Evolutionary conservation across 2,329 filamentous ascomycete species (phyloP).

Genomic region (Fusarium abutilonis): DNA sequence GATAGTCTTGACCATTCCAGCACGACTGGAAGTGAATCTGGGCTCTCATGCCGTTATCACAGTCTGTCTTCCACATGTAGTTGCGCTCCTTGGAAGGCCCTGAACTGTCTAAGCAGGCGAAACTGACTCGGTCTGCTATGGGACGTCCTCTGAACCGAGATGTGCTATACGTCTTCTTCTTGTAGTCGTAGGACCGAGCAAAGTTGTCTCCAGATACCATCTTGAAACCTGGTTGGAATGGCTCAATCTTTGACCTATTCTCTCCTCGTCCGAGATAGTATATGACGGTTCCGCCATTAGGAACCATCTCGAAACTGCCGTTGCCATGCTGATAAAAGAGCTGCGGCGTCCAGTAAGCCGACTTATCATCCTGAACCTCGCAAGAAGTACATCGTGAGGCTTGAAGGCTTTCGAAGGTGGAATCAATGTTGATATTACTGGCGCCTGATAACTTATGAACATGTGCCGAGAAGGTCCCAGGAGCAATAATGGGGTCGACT

Average conservation of each 20-base stretch:
- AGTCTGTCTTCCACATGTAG: slow-evolving; percentile 40
- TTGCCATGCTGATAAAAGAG: slow-evolving; percentile 38
- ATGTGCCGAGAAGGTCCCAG: slow-evolving; percentile 35
- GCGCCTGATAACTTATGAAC: slow-evolving; percentile 40
- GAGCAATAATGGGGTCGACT: slow-evolving; percentile 37
- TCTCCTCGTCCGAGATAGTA: slow-evolving; percentile 41
- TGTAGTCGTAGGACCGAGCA: slow-evolving; percentile 29
- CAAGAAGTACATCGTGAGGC: slow-evolving; percentile 39
- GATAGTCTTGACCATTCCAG: slow-evolving; percentile 40
- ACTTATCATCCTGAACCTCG: slow-evolving; percentile 40
- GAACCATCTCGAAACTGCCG: slow-evolving; percentile 39
- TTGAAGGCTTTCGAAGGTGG: slow-evolving; percentile 31
- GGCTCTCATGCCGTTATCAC: slow-evolving; percentile 40
- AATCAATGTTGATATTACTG: slow-evolving; percentile 33
- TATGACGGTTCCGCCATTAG: slow-evolving; percentile 36
- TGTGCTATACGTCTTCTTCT: slow-evolving; percentile 35
- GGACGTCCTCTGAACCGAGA: slow-evolving; percentile 22
- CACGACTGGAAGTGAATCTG: slow-evolving; percentile 42
- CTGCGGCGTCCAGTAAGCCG: slow-evolving; percentile 43
- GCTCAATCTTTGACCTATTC: slow-evolving; percentile 38
- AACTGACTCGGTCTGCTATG: slow-evolving; percentile 37
- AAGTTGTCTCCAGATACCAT: slow-evolving; percentile 36
- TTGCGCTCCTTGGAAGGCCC: slow-evolving; percentile 31
- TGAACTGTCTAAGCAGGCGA: slow-evolving; percentile 40
- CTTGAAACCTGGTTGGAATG: slow-evolving; percentile 40